phyloP scores from a whole-genome alignment of 2,329 filamentous ascomycete species.

The Cercospora sp. region DNA sequence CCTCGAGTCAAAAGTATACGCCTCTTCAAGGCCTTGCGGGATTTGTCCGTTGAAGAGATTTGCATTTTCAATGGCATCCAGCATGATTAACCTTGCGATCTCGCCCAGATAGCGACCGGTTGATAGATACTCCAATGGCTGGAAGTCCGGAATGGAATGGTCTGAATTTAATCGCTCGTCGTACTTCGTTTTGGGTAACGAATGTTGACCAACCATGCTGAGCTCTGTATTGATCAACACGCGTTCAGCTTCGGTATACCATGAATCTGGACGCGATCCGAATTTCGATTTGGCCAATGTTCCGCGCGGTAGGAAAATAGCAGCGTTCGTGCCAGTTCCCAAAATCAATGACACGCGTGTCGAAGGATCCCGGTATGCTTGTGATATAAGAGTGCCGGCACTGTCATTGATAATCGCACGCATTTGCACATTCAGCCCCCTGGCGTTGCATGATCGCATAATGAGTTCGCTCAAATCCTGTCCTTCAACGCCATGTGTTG shows the following conservation, averaged over 20 bases:
- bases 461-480: slow-evolving; percentile 61
- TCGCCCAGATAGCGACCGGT: slow-evolving; percentile 65
- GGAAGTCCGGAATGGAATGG: slow-evolving; percentile 61
- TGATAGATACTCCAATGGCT: slow-evolving; percentile 65
- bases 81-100: slow-evolving; percentile 60
- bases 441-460: slow-evolving; percentile 56
- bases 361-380: slow-evolving; percentile 60
- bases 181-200: slow-evolving; percentile 61
- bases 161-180: slow-evolving; percentile 60
- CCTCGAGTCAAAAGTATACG: slow-evolving; percentile 61
- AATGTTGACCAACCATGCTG: slow-evolving; percentile 64
- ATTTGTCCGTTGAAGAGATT: slow-evolving; percentile 59
- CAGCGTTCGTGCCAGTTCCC: slow-evolving; percentile 65
- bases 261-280: slow-evolving; percentile 54
- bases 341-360: slow-evolving; percentile 65
- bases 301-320: slow-evolving; percentile 60
- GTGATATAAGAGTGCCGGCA: slow-evolving; percentile 61
- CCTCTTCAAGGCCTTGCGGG: slow-evolving; percentile 54
- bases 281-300: slow-evolving; percentile 58
- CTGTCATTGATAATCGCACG: slow-evolving; percentile 66
- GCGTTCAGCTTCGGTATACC: slow-evolving; percentile 58
- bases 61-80: slow-evolving; percentile 59
- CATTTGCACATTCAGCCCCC: slow-evolving; percentile 58
- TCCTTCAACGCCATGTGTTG: slow-evolving; percentile 59
- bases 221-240: slow-evolving; percentile 67